Conservation (phyloP, 768 basidiomycete genomes). For the Baorangia bicolor region DNA sequence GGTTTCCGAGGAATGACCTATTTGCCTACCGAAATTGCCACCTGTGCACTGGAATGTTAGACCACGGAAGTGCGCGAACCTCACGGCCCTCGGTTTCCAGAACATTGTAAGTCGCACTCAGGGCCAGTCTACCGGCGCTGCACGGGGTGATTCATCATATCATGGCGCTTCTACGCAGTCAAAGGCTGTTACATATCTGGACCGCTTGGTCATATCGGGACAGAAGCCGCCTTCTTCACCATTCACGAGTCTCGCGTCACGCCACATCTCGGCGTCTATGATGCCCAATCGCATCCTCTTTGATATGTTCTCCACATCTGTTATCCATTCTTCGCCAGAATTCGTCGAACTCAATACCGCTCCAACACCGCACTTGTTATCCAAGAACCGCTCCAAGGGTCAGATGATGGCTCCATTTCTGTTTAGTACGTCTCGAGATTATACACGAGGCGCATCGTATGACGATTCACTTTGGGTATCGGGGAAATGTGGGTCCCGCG, state of each 20-base stretch:
- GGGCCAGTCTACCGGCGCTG: slow-evolving; percentile 35
- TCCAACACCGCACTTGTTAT: slow-evolving; percentile 15
- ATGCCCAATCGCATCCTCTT: slow-evolving; percentile 18
- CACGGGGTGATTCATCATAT: slow-evolving; percentile 17
- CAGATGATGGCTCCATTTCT: slow-evolving; percentile 15
- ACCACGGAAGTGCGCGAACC: slow-evolving; percentile 37
- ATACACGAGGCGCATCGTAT: slow-evolving; percentile 19
- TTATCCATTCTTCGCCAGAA: slow-evolving; percentile 23
- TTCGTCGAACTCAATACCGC: slow-evolving; percentile 17
- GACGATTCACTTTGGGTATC: slow-evolving; percentile 11
- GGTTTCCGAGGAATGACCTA: slow-evolving; percentile 27
- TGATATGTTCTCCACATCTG: slow-evolving; percentile 13
- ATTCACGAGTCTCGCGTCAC: slow-evolving; percentile 37
- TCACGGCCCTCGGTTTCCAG: slow-evolving; percentile 40
- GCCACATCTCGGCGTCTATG: slow-evolving; percentile 34
- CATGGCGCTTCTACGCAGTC: slow-evolving; percentile 3
- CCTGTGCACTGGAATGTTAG: slow-evolving; percentile 46
- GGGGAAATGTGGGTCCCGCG: slow-evolving; percentile 25
- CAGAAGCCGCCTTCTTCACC: slow-evolving; percentile 34
- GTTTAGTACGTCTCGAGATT: slow-evolving; percentile 7
- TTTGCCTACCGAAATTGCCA: slow-evolving; percentile 34
- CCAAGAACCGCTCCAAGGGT: slow-evolving; percentile 5
- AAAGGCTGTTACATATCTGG: slow-evolving; percentile 10
- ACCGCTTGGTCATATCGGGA: slow-evolving; percentile 15
- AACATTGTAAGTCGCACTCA: slow-evolving; percentile 40